Conservation (phyloP, 2,329 filamentous ascomycete species). For the Sporothrix phasma region DNA sequence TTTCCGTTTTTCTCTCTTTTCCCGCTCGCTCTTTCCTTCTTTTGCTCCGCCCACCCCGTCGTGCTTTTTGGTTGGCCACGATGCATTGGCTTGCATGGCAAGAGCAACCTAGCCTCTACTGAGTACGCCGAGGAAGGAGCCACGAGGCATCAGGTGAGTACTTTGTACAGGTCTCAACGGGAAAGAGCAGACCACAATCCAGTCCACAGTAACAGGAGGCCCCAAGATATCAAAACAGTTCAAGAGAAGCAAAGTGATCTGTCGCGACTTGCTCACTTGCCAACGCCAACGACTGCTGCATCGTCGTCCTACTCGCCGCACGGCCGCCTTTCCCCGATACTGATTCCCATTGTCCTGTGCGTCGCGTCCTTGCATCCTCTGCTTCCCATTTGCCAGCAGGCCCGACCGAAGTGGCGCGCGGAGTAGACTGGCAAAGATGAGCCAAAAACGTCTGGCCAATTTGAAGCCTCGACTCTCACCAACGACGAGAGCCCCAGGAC, state of each 20-base stretch:
- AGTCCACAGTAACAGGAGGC: not conserved
- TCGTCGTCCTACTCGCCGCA: not conserved
- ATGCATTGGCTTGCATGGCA: not conserved
- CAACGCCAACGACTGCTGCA: not conserved
- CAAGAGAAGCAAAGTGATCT: conserved; percentile 7
- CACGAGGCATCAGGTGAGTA: not conserved
- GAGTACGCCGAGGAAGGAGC: not conserved
- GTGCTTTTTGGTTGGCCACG: not conserved
- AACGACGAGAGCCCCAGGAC: not conserved
- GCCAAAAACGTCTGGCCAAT: not conserved
- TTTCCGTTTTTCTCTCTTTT: not conserved
- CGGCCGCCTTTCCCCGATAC: not conserved
- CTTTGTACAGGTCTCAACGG: not conserved
- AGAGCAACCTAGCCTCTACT: not conserved
- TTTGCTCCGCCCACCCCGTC: not conserved
- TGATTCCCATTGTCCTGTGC: not conserved
- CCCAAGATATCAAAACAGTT: not conserved
- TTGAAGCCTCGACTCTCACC: not conserved
- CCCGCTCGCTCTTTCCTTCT: not conserved
- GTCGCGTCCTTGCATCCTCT: not conserved
- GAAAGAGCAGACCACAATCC: not conserved
- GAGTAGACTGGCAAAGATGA: not conserved
- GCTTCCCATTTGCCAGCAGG: conserved; percentile 5
- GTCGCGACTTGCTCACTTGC: not conserved
- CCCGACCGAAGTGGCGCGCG: not conserved